Conservation (phyloP, 169 alveolate genomes). For the Eimeria falciformis region DNA sequence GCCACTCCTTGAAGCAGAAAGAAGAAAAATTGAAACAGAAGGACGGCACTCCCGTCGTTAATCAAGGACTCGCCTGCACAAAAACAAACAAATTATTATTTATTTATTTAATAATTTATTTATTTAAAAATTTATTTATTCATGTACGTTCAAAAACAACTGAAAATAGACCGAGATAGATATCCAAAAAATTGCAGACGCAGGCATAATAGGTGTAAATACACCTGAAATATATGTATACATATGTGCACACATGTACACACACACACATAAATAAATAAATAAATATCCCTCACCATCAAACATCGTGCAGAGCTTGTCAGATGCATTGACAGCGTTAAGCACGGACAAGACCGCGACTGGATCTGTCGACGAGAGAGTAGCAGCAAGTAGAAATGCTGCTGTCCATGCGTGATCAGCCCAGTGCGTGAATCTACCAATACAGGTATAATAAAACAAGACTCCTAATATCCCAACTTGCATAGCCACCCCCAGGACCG, state of each 20-base stretch:
- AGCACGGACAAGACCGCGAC: constrained; percentile 91
- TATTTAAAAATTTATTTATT: too few species aligned
- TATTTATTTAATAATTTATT: too few species aligned
- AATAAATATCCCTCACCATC: constrained; percentile 78
- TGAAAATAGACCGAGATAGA: neutral
- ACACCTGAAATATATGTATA: too few species aligned
- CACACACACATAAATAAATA: neutral
- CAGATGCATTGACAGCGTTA: constrained; percentile 88
- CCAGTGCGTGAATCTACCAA: constrained; percentile 10
- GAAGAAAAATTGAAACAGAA: constrained; percentile 90
- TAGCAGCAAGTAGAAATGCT: constrained; percentile 89
- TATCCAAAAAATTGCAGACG: too few species aligned
- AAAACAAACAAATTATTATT: neutral
- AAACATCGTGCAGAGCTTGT: constrained; percentile 88
- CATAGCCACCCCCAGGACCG: constrained; percentile 86
- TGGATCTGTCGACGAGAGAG: constrained; percentile 92
- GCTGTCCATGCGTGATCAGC: constrained; percentile 76
- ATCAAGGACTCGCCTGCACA: constrained; percentile 85
- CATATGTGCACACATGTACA: neutral
- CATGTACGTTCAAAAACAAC: too few species aligned
- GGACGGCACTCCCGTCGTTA: constrained; percentile 91
- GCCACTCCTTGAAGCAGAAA: constrained; percentile 84
- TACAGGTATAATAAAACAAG: constrained; percentile 85
- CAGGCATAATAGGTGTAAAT: too few species aligned
- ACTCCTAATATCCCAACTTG: constrained; percentile 76